Base-by-base conservation (phyloP, 805 yeast species). In the Spathaspora girioi region DNA sequence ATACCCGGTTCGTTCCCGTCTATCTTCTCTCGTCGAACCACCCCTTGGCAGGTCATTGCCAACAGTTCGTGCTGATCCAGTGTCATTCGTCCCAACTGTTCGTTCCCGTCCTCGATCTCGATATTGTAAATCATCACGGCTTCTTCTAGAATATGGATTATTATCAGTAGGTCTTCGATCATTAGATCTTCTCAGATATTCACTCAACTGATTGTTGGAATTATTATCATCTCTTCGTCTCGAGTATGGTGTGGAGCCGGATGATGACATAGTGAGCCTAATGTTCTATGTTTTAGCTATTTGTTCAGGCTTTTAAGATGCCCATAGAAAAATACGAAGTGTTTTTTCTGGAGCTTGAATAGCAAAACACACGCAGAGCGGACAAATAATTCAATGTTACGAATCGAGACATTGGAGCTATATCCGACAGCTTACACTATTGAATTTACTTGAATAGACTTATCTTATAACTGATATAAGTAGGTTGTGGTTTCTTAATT, bases 61-160 rank as follows among this genome's bases (percentile, higher is more conserved):
- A 17, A 14, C n/a, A 6, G 38, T 17, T 23, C 26, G 26, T 23
- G 26, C 6, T 23, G 26, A 3, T 23, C 26, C 26, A 23, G 26
- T 23, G 6, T 23, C 26, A 23, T 23, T 29, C 14, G 32, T 29
- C 2, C 29, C 42, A 18, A 19, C 23, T 11, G 43, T n/a, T 41
- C 52, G 41, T 40, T 45, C 48, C 19, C 48, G 20, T 9, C 48
- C 52, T 32, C 52, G 17, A 35, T 42, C 48, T 46, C 38, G 38
- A 42, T 45, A 45, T 12, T 23, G 26, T 23, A 23, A 23, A 23
- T 38, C 38, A 38, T 35, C 38, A 20, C 31, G 26, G 26, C 19
- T 44, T 44, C 12, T 49, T 40, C 43, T 40, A 12, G 43, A 40
- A 40, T 40, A 40, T 17, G 26, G 26, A 40, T 40, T 40, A 40